Percentiles rank a stretch among this genome's conserved stretches.
phyloP scores from a whole-genome alignment of 2,329 filamentous ascomycete species.

The Microsporum audouinii region DNA sequence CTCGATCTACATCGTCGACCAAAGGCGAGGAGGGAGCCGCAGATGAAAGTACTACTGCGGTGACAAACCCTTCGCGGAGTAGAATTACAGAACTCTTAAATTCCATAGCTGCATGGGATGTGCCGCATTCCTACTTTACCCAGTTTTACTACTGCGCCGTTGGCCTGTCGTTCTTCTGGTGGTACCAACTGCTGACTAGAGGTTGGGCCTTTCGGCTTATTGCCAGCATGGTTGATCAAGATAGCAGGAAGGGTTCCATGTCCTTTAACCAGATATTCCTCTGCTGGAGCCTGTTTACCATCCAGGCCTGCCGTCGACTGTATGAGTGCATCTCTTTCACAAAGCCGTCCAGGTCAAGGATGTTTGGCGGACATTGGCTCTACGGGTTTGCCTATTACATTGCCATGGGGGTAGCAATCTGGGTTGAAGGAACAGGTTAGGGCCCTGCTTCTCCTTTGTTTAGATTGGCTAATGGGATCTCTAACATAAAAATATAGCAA shows the following conservation, averaged over 20 bases:
- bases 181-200: conserved; percentile 46
- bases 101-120: conserved; percentile 43
- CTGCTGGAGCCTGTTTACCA: conserved; percentile 59
- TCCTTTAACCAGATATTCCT: conserved; percentile 51
- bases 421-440: conserved; percentile 69
- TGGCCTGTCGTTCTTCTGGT: conserved; percentile 62
- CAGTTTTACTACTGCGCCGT: conserved; percentile 75
- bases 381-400: conserved; percentile 70
- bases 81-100: conserved; percentile 33
- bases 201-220: conserved; percentile 44
- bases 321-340: conserved; percentile 59
- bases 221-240: conserved; percentile 33
- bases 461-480: background rate
- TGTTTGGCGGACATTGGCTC: conserved; percentile 78
- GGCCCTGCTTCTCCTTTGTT: conserved; percentile 17
- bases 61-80: background rate
- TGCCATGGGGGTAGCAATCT: conserved; percentile 60
- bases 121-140: conserved; percentile 81
- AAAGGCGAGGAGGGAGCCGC: conserved; percentile 7
- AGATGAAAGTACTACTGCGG: conserved; percentile 8
- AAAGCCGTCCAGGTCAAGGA: conserved; percentile 58
- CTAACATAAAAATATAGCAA: conserved; percentile 4
- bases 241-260: conserved; percentile 39
- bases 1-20: conserved; percentile 33
- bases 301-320: conserved; percentile 64